Evolutionary conservation across 139 green algal species (phyloP).

Genomic region (Tetradesmus lagerheimii): DNA sequence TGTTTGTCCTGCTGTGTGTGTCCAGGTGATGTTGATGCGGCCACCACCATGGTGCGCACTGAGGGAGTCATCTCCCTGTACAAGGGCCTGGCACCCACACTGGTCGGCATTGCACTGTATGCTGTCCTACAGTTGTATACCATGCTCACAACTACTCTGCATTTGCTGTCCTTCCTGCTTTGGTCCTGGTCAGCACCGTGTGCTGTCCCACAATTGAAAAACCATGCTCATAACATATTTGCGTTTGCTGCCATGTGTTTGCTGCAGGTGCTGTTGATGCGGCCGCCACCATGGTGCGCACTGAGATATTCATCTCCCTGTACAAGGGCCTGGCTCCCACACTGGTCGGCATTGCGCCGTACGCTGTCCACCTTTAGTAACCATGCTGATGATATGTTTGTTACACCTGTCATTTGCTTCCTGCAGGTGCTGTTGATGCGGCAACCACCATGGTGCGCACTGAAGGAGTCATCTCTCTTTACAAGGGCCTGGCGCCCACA

Average conservation of each 20-base stretch:
- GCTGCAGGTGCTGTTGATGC: constrained; percentile 75
- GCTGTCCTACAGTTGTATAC: too few species aligned
- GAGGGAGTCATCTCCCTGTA: constrained; percentile 88
- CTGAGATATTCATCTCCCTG: constrained; percentile 83
- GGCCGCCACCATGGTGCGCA: constrained; percentile 69
- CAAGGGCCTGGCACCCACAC: constrained; percentile 90
- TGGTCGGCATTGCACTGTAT: too few species aligned
- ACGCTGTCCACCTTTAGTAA: constrained; percentile 65
- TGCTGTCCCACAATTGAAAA: too few species aligned
- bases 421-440: constrained; percentile 74
- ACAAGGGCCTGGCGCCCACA: constrained; percentile 83
- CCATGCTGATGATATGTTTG: not conserved
- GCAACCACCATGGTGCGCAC: constrained; percentile 70
- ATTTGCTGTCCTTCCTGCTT: too few species aligned
- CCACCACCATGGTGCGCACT: constrained; percentile 69
- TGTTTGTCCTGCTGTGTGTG: not conserved
- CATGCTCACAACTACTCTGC: too few species aligned
- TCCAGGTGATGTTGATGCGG: constrained; percentile 74
- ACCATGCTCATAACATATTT: too few species aligned
- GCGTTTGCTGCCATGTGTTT: constrained; percentile 44
- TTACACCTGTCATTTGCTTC: too few species aligned
- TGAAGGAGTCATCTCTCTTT: constrained; percentile 85
- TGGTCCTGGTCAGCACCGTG: too few species aligned
- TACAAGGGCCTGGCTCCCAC: constrained; percentile 96
- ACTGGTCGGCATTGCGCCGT: constrained; percentile 95